phyloP scores from a whole-genome alignment of 1,284 basidiomycete species.

The Marasmius fiardii region DNA sequence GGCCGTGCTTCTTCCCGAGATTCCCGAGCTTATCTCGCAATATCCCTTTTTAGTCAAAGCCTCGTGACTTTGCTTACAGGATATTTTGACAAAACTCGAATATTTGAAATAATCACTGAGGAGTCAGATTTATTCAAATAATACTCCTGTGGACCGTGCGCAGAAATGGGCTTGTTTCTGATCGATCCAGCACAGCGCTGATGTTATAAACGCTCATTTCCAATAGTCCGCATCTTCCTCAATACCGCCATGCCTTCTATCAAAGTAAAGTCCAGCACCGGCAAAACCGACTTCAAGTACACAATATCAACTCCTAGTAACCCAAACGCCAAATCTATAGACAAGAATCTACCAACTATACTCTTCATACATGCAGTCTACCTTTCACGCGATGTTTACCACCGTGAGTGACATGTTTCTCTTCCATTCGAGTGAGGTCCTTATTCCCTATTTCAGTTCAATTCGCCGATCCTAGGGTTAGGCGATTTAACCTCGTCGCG shows the following conservation, averaged over 20 bases:
- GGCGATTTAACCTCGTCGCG: constrained; percentile 15
- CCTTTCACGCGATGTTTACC: constrained; percentile 28
- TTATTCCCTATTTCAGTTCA: constrained; percentile 7
- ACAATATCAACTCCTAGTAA: constrained; percentile 33
- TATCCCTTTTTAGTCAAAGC: too few relatives aligned
- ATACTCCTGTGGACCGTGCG: too few relatives aligned
- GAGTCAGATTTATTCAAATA: too few relatives aligned
- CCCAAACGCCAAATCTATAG: constrained; percentile 25
- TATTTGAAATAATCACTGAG: too few relatives aligned
- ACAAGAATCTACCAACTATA: constrained; percentile 30
- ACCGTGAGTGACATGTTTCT: constrained; percentile 24
- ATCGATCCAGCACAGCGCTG: neutral
- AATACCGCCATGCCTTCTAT: constrained; percentile 29
- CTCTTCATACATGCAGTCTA: constrained; percentile 35
- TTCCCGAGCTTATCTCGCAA: too few relatives aligned
- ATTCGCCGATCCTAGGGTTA: constrained; percentile 11
- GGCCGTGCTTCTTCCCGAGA: too few relatives aligned
- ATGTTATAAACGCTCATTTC: neutral
- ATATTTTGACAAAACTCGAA: too few relatives aligned
- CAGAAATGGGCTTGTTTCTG: too few relatives aligned
- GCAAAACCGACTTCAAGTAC: constrained; percentile 30
- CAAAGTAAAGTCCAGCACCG: constrained; percentile 26
- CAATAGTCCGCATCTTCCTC: neutral
- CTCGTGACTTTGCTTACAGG: too few relatives aligned
- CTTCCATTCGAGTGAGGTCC: neutral